Evolutionary conservation across 768 basidiomycete species (phyloP), one percentile per base, ranked within the genome.

Genomic region (Rhodotorula kratochvilovae): DNA sequence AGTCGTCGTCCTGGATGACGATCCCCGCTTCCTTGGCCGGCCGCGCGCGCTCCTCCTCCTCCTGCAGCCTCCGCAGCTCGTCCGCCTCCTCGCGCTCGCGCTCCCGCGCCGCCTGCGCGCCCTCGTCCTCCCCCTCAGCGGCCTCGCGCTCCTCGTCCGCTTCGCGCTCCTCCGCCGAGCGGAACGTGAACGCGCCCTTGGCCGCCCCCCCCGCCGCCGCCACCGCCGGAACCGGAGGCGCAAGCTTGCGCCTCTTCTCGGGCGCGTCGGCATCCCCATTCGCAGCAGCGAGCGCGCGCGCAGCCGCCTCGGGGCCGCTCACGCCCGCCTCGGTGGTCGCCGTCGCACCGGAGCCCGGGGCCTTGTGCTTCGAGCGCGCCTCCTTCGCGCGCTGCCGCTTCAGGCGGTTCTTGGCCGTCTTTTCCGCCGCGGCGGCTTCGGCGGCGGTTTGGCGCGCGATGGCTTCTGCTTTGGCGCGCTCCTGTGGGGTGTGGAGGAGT

Each of bases 341-440:
- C n/a, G 42, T 45, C 17, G 29, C 43, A 19, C n/a, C 31, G 8
- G 62, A 21, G 11, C 53, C 43, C 27, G 39, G 5, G 11, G 51
- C 63, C 33, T 43, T 71, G 27, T 27, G 31, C 45, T 72, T 72
- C 11, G 2, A 16, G 16, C 72, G 79, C 79, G 89, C 87, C 50
- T 85, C 89, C 80, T 94, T 98, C 84, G 92, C 91, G 84, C 95
- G 96, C 80, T 89, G 90, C 56, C 96, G 83, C 80, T 90, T 97
- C 25, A 90, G 90, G 29, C 96, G 86, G 80, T 99, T 99, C 82
- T 93, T 98, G 21, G 91, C 88, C 0, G 95, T 97, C 83, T 93
- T 96, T 4, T 89, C 87, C 57, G 95, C 88, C 0, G 90, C 87
- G 6, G 81, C 77, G 39, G 87, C 87, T 45, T 90, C 88, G 36